Evolutionary conservation across 352 stramenopile genomes (phyloP).

Genomic region (Phytophthora tentaculata): DNA sequence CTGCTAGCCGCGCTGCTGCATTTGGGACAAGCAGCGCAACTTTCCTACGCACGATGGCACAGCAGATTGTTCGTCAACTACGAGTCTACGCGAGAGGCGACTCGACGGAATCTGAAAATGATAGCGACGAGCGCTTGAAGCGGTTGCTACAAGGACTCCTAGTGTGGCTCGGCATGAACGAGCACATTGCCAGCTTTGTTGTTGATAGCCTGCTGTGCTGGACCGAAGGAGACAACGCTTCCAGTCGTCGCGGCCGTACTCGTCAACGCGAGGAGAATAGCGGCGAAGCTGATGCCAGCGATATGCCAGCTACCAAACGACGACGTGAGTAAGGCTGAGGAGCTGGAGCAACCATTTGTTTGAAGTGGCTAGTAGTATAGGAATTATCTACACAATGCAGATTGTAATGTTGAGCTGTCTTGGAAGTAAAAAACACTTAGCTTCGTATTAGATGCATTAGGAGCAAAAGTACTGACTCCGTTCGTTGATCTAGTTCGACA

Average conservation of each 20-base stretch:
- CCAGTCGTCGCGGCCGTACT: constrained; percentile 28
- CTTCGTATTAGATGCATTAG: constrained; percentile 31
- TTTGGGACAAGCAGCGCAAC: constrained; percentile 54
- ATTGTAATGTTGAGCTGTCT: constrained; percentile 18
- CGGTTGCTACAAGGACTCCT: constrained; percentile 46
- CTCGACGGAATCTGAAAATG: constrained; percentile 33
- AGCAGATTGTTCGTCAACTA: constrained; percentile 55
- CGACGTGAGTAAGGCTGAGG: constrained; percentile 30
- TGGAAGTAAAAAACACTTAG: neutral
- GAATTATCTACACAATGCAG: constrained; percentile 34
- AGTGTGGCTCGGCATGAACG: constrained; percentile 47
- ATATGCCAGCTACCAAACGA: constrained; percentile 40
- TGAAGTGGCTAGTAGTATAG: constrained; percentile 26
- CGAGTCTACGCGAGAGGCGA: constrained; percentile 42
- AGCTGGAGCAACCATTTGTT: neutral
- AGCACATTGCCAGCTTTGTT: constrained; percentile 49
- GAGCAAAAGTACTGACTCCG: constrained; percentile 30
- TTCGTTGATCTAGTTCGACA: constrained; percentile 34
- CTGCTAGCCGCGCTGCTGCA: constrained; percentile 52
- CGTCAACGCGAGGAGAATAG: constrained; percentile 28
- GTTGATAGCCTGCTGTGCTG: constrained; percentile 54
- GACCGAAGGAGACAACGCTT: constrained; percentile 19
- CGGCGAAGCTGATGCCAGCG: neutral
- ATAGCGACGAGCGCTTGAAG: constrained; percentile 38
- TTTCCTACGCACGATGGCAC: constrained; percentile 62